Evolutionary conservation across 2,329 filamentous ascomycete genomes (phyloP).

Genomic region (Blastomyces percursus): DNA sequence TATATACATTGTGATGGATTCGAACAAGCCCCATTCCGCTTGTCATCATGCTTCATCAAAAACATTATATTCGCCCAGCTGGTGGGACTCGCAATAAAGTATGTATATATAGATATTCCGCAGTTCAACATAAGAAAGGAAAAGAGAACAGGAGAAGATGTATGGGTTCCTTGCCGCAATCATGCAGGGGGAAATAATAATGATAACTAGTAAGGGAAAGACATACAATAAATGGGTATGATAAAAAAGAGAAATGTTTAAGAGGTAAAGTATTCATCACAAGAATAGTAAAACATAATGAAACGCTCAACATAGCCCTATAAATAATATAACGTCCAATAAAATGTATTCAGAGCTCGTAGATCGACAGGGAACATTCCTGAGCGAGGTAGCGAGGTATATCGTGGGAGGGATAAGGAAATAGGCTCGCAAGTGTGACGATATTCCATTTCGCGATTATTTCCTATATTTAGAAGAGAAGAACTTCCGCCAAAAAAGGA

Average conservation of each 20-base stretch:
- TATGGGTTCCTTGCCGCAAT: background rate
- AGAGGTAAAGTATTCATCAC: background rate
- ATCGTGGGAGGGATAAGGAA: background rate
- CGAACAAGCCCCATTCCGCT: background rate
- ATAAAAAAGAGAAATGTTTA: background rate
- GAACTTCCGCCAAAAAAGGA: background rate
- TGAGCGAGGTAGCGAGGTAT: background rate
- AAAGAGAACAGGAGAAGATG: background rate
- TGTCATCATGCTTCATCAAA: background rate
- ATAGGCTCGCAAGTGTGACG: background rate
- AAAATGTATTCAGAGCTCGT: background rate
- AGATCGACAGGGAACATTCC: background rate
- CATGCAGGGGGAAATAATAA: background rate
- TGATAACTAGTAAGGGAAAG: background rate
- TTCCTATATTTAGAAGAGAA: background rate
- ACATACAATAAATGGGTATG: background rate
- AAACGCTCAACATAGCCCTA: background rate
- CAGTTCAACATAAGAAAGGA: background rate
- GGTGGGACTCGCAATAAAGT: background rate
- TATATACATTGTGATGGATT: background rate
- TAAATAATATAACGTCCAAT: background rate
- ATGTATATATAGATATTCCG: background rate
- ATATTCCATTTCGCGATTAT: background rate
- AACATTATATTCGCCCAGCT: background rate
- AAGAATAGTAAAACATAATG: background rate